Evolutionary conservation across 2,329 filamentous ascomycete genomes (phyloP).

Genomic region (Chrysoporthe puriensis): DNA sequence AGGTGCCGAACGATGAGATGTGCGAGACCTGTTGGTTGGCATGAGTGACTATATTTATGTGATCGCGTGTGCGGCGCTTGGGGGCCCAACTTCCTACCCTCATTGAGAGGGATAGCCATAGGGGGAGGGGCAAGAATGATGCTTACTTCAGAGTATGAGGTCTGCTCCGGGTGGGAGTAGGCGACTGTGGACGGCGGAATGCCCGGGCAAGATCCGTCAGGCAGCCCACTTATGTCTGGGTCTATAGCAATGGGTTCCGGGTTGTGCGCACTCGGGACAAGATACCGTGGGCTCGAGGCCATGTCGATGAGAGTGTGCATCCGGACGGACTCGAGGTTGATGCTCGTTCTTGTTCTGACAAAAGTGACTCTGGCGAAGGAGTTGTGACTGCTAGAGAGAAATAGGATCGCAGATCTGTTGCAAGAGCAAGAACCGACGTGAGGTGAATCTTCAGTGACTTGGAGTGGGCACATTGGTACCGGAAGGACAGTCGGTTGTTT

Average conservation of each 20-base stretch:
- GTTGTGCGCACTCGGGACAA: slow-evolving; percentile 33
- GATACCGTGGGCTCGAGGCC: slow-evolving; percentile 33
- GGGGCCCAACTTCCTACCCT: slow-evolving; percentile 6
- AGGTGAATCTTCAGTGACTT: background rate
- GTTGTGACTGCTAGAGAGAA: background rate
- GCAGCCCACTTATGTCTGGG: slow-evolving; percentile 22
- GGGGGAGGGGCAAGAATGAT: background rate
- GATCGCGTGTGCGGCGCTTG: background rate
- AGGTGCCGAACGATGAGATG: slow-evolving; percentile 44
- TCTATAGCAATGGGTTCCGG: slow-evolving; percentile 30
- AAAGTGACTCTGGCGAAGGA: background rate
- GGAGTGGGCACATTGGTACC: background rate
- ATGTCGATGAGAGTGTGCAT: slow-evolving; percentile 37
- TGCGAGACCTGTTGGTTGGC: slow-evolving; percentile 38
- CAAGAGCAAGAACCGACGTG: background rate
- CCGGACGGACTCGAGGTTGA: slow-evolving; percentile 28
- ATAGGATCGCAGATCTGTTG: background rate
- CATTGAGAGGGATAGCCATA: background rate
- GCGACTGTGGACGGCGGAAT: slow-evolving; percentile 22
- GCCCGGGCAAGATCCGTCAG: slow-evolving; percentile 26
- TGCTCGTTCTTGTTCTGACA: slow-evolving; percentile 21
- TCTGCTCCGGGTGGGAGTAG: slow-evolving; percentile 29
- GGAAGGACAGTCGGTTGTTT: slow-evolving; percentile 10
- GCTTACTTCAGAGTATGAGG: slow-evolving; percentile 30
- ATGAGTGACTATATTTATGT: slow-evolving; percentile 11